A percentile compares a stretch with the other conserved stretches of the same genome.
These are phyloP conservation scores for Solanum tarapatanum DNA, from an alignment of 257 asterid species.

Conservation along the genomic window DNA sequence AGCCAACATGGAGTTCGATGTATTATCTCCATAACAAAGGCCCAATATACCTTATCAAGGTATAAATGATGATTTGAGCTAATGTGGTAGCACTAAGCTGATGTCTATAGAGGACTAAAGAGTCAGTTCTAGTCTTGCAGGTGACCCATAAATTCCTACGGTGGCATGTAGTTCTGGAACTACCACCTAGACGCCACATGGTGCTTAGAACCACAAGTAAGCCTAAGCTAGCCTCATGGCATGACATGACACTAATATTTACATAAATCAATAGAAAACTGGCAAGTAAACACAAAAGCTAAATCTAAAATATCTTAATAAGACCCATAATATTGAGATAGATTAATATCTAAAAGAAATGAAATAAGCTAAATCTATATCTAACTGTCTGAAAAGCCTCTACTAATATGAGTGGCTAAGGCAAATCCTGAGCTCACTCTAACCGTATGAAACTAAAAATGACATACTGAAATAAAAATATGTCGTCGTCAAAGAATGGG, in stretches of 20 bases:
- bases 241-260: neutral
- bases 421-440: no score
- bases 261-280: neutral
- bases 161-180: neutral
- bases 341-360: neutral
- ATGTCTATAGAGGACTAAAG: neutral
- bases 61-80: neutral
- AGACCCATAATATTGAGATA: neutral
- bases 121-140: neutral
- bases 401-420: no score
- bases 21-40: neutral
- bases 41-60: neutral
- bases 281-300: no score
- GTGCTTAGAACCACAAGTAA: neutral
- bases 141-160: neutral
- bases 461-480: no score
- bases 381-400: no score
- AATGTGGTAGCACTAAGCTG: neutral
- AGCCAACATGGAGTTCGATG: neutral
- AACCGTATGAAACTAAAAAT: no score
- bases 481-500: no score
- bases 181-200: neutral
- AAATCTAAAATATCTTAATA: neutral
- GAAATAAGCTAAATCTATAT: no score
- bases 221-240: neutral